Evolutionary conservation across 352 stramenopile genomes (phyloP).

Genomic region (Pythium pyrilobum): DNA sequence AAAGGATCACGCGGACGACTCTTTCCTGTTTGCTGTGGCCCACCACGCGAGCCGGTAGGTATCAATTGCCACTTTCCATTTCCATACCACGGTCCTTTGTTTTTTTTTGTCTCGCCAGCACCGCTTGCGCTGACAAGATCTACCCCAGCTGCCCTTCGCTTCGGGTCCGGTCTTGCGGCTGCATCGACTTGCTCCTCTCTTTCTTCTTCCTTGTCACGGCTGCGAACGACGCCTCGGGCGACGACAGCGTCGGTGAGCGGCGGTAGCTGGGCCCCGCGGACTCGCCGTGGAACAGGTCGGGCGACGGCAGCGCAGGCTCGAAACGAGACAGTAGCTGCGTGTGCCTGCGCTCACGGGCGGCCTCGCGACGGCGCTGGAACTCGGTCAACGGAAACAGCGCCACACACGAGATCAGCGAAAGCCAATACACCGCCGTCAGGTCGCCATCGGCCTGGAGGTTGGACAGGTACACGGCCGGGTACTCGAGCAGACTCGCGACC

Average conservation of each 20-base stretch:
- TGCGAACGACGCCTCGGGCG: neutral
- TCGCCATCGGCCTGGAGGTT: conserved; percentile 56
- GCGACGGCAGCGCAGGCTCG: conserved; percentile 1
- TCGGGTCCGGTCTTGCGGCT: neutral
- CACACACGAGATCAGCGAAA: conserved; percentile 46
- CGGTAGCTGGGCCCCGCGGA: conserved; percentile 12
- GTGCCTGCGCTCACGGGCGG: conserved; percentile 32
- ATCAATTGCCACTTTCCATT: too few species aligned
- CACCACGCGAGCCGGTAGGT: too few species aligned
- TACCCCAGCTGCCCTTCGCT: neutral
- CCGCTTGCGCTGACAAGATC: neutral
- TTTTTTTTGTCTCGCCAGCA: too few species aligned
- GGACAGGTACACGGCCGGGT: conserved; percentile 66
- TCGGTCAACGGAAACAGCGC: conserved; percentile 56
- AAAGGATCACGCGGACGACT: too few species aligned
- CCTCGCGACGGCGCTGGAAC: conserved; percentile 18
- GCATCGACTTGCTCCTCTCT: neutral
- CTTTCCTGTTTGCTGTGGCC: too few species aligned
- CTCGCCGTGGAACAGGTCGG: neutral
- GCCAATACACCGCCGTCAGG: conserved; percentile 41
- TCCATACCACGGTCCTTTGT: too few species aligned
- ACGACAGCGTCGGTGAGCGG: conserved; percentile 10
- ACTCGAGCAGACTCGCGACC: conserved; percentile 66
- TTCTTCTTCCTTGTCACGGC: neutral
- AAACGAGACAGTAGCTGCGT: conserved; percentile 22